phyloP scores from a whole-genome alignment of 208 protist species.

The Leishmania mexicana region DNA sequence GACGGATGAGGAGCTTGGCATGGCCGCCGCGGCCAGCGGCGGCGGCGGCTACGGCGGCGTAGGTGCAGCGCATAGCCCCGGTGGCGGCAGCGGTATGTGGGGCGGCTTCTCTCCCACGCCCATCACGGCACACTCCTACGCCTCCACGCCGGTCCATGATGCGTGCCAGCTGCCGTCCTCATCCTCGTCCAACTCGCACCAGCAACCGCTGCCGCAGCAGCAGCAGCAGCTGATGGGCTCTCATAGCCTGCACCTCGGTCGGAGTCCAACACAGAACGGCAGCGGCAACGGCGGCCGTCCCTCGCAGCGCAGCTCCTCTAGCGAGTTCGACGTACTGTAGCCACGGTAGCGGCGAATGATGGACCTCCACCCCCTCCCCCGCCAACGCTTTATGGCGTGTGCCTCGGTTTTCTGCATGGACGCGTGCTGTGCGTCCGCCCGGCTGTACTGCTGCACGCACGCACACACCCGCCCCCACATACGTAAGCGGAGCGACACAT shows the following conservation, averaged over 20 bases:
- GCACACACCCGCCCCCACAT: background rate
- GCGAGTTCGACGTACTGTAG: conserved; percentile 27
- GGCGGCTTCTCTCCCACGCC: background rate
- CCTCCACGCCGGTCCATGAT: conserved; percentile 17
- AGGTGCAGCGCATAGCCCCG: conserved; percentile 4
- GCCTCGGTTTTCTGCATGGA: too few species aligned
- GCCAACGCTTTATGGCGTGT: too few species aligned
- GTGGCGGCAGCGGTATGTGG: conserved; percentile 2
- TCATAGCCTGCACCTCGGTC: background rate
- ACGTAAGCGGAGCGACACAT: background rate
- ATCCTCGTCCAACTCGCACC: conserved; percentile 1
- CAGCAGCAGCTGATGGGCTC: conserved; percentile 4
- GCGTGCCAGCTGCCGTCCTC: background rate
- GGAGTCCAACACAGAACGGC: background rate
- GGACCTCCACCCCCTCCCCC: background rate
- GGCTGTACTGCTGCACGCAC: background rate
- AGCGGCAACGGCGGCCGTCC: background rate
- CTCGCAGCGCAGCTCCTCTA: conserved; percentile 27
- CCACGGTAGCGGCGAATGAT: too few species aligned
- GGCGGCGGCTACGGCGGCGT: background rate
- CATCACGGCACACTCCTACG: background rate
- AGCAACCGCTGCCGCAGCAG: conserved; percentile 10
- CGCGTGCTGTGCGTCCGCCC: background rate
- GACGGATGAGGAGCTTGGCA: conserved; percentile 24
- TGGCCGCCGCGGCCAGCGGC: conserved; percentile 5